phyloP scores from a whole-genome alignment of 1,139 yeast species.

The Hemisphaericaspora subhashii region DNA sequence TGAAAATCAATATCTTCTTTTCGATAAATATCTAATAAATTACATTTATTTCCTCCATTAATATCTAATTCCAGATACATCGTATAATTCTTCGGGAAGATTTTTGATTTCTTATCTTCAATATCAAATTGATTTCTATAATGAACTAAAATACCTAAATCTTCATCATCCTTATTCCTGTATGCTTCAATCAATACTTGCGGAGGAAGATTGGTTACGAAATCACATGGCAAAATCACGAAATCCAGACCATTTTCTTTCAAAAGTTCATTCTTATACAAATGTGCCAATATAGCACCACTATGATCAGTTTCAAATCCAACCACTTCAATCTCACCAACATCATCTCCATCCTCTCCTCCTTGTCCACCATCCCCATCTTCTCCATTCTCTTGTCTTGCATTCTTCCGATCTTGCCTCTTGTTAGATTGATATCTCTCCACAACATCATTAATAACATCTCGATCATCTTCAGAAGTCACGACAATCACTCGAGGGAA shows the following conservation, averaged over 20 bases:
- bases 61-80: constrained; percentile 45
- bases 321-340: constrained; percentile 42
- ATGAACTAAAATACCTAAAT: constrained; percentile 69
- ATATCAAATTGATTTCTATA: constrained; percentile 74
- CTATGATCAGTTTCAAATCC: constrained; percentile 51
- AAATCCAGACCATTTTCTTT: constrained; percentile 37
- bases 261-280: constrained; percentile 34
- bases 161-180: constrained; percentile 64
- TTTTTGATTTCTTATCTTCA: constrained; percentile 65
- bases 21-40: constrained; percentile 69
- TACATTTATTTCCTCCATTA: constrained; percentile 51
- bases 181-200: constrained; percentile 83
- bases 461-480: constrained; percentile 28
- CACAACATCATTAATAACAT: constrained; percentile 38
- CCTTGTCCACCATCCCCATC: too few species aligned
- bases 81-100: constrained; percentile 51
- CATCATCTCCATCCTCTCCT: constrained; percentile 8
- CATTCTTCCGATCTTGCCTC: too few species aligned
- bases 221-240: constrained; percentile 88
- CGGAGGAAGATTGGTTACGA: constrained; percentile 89
- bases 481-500: constrained; percentile 55
- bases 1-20: constrained; percentile 63
- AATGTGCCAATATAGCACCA: constrained; percentile 60
- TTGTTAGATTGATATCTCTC: constrained; percentile 52
- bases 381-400: constrained; percentile 7